Evolutionary conservation across 805 yeast species (phyloP), one percentile per base, ranked within the genome.

Genomic region (Kodamaea sagamina): DNA sequence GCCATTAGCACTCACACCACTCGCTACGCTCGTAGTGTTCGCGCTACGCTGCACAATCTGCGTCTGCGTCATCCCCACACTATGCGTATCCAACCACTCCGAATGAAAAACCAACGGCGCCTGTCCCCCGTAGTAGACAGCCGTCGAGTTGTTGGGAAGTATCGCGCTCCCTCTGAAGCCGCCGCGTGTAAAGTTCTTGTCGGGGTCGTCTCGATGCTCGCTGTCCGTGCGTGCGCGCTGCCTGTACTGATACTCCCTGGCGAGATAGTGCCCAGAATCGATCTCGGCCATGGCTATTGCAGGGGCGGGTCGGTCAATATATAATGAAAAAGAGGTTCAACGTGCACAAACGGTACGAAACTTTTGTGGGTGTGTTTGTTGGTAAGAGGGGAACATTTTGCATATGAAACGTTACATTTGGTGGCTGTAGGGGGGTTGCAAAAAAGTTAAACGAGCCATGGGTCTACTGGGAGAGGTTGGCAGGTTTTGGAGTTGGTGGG

Each of bases 71-170:
- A 22, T 16, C 4, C 18, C 34, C 36, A 39, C 29, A 28, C 21
- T 31, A 3, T 17, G 32, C 18, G 42, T 15, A 31, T 39, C 42
- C 13, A 39, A 6, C 42, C 42, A 39, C 42, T 39, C 42, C 15
- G 42, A 39, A 21, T 39, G 42, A 18, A 39, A 39, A 3, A 39
- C 24, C 25, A 21, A 27, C 22, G 12, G 42, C 11, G 25, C 27
- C 27, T 37, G 34, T n/a, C 34, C 34, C 5, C 26, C 17, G 34
- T 37, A 37, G 13, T 28, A 37, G 9, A 18, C 16, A 6, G 39
- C 39, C 3, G 39, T 36, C 27, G 41, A 37, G 11, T 18, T 26
- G 34, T 37, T 37, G 17, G 41, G 41, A 6, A 37, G 6, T 17
- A 18, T 28, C 32, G 41, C 38, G n/a, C 18, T 7, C 12, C 42